Conservation (phyloP, 2,329 filamentous ascomycete genomes). For the Ustulina deusta region DNA sequence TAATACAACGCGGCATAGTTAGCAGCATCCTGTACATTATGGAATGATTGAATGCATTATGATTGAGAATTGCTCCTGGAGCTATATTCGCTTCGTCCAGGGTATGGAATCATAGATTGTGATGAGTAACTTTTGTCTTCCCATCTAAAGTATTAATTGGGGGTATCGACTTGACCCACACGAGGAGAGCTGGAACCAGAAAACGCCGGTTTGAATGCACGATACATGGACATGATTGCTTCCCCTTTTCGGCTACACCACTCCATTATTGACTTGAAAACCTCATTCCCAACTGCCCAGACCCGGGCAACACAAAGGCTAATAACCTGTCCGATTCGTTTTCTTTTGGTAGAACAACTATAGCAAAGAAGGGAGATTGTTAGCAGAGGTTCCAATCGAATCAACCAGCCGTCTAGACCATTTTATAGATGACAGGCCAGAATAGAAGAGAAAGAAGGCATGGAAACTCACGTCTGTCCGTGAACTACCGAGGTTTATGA, state of each 20-base stretch:
- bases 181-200: constrained; percentile 37
- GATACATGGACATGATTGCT: constrained; percentile 22
- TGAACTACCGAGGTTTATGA: constrained; percentile 96
- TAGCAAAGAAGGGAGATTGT: constrained; percentile 38
- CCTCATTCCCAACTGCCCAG: constrained; percentile 52
- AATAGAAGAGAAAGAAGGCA: constrained; percentile 57
- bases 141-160: constrained; percentile 14
- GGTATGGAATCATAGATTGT: neutral
- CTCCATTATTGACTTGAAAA: constrained; percentile 11
- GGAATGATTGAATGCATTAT: constrained; percentile 42
- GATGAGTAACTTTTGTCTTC: constrained; percentile 8
- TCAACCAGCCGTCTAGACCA: no score
- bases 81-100: neutral
- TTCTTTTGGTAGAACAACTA: constrained; percentile 75
- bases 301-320: constrained; percentile 62
- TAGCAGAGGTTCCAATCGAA: constrained; percentile 39
- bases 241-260: neutral
- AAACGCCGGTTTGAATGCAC: constrained; percentile 47
- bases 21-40: constrained; percentile 44
- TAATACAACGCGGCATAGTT: constrained; percentile 39
- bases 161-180: constrained; percentile 41
- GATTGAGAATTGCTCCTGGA: constrained; percentile 20
- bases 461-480: constrained; percentile 81
- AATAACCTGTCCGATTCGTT: constrained; percentile 72
- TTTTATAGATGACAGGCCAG: constrained; percentile 13